These are phyloP conservation scores for Leccinum barrowsii DNA, from an alignment of 768 basidiomycete genomes.

Conservation along the genomic window DNA sequence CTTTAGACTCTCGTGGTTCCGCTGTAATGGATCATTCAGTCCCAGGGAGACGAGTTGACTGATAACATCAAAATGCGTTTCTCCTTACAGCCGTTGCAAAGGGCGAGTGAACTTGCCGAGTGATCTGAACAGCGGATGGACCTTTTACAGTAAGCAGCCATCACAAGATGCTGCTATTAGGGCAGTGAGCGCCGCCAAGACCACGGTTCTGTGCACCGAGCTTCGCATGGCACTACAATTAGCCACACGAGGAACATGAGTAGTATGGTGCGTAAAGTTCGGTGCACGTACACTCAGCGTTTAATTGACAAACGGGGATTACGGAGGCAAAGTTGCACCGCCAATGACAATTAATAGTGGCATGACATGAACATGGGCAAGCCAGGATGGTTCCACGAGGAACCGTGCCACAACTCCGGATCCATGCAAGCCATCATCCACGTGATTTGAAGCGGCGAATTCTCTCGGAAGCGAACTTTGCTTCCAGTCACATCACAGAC, in stretches of 20 bases:
- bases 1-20: constrained; percentile 2
- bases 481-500: background rate
- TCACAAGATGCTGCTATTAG: background rate
- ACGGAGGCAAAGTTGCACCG: background rate
- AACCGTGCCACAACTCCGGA: background rate
- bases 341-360: background rate
- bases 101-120: background rate
- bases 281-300: background rate
- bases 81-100: background rate
- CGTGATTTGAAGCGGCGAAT: background rate
- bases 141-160: too few relatives aligned
- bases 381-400: constrained; percentile 1
- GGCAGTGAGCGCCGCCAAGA: background rate
- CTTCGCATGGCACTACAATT: background rate
- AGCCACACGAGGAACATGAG: background rate
- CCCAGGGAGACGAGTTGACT: background rate
- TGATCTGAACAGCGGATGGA: background rate
- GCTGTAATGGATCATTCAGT: background rate
- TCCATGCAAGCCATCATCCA: background rate
- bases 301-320: background rate
- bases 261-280: background rate
- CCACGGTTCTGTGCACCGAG: background rate
- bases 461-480: background rate
- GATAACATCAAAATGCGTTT: background rate
- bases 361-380: background rate